Conservation (phyloP, 2,329 filamentous ascomycete species). For the Ascocoryne sarcoides region DNA sequence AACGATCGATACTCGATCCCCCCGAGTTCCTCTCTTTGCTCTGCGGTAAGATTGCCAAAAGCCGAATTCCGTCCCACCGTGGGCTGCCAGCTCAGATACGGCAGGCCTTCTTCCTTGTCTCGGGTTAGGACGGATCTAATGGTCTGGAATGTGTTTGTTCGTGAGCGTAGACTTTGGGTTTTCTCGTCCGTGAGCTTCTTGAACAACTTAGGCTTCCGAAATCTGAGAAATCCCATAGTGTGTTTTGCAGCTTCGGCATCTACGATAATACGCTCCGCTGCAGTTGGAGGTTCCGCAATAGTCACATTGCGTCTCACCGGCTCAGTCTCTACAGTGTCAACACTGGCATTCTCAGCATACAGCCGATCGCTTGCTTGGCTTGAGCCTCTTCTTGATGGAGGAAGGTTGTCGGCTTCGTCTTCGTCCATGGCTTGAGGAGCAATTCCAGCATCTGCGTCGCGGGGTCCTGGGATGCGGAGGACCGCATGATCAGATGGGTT, state of each 20-base stretch:
- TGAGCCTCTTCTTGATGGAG: conserved; percentile 15
- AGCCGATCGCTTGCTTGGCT: conserved; percentile 9
- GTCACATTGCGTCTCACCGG: conserved; percentile 24
- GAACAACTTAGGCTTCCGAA: conserved; percentile 35
- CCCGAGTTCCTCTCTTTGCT: conserved; percentile 88
- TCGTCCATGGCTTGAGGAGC: conserved; percentile 51
- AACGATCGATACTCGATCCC: conserved; percentile 93
- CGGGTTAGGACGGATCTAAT: conserved; percentile 38
- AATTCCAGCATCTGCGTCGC: conserved; percentile 79
- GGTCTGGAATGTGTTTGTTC: conserved; percentile 42
- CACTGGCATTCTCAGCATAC: conserved; percentile 13
- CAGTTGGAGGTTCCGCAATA: conserved; percentile 20
- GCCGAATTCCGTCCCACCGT: conserved; percentile 90
- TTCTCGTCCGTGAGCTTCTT: conserved; percentile 25
- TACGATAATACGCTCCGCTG: conserved; percentile 24
- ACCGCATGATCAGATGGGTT: conserved; percentile 63
- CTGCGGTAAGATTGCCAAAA: conserved; percentile 79
- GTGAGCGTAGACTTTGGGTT: not conserved
- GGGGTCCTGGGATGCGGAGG: conserved; percentile 81
- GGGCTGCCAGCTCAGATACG: conserved; percentile 89
- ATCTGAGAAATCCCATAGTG: conserved; percentile 29
- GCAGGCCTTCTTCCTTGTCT: conserved; percentile 53
- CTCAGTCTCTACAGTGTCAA: conserved; percentile 22
- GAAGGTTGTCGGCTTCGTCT: conserved; percentile 12
- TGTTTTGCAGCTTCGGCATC: conserved; percentile 18